phyloP scores from a whole-genome alignment of 176 grass and related monocot species.

The Tuctoria greenei region DNA sequence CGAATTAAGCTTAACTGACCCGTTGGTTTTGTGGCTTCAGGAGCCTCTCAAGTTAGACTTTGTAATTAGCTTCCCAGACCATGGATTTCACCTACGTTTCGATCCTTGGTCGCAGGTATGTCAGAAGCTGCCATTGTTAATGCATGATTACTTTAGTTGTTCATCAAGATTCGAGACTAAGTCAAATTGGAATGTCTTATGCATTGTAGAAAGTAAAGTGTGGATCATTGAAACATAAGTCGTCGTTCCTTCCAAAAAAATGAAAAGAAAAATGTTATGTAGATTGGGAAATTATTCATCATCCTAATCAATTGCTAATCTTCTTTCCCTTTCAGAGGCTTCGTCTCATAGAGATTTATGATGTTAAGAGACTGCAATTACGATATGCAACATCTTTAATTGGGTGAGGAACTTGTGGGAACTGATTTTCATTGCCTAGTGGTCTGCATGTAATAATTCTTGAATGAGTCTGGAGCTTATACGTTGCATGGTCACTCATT shows the following conservation, averaged over 20 bases:
- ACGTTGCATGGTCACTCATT: slow-evolving; percentile 7
- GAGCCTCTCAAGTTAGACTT: slow-evolving; percentile 90
- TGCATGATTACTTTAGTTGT: not conserved
- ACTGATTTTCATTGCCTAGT: not conserved
- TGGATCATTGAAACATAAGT: not conserved
- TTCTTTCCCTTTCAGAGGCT: slow-evolving; percentile 52
- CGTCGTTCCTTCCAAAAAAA: not conserved
- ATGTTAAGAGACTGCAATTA: slow-evolving; percentile 91
- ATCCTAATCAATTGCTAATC: not conserved
- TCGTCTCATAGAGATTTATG: slow-evolving; percentile 91
- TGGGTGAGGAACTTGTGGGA: slow-evolving; percentile 59
- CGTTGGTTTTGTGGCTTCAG: slow-evolving; percentile 44
- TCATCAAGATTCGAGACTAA: not conserved
- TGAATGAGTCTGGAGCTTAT: not conserved
- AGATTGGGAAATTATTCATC: not conserved
- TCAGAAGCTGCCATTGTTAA: not conserved
- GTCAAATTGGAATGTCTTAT: slow-evolving; percentile 12
- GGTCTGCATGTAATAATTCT: not conserved
- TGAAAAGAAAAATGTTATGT: not conserved
- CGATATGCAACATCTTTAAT: slow-evolving; percentile 82
- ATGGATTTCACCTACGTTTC: slow-evolving; percentile 93
- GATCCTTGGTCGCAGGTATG: slow-evolving; percentile 95
- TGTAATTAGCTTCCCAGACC: slow-evolving; percentile 91
- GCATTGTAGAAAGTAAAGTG: not conserved
- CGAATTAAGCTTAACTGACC: slow-evolving; percentile 5